Base-by-base conservation (phyloP, 371 early-diverging fungal genomes). In the Apophysomyces variabilis region DNA sequence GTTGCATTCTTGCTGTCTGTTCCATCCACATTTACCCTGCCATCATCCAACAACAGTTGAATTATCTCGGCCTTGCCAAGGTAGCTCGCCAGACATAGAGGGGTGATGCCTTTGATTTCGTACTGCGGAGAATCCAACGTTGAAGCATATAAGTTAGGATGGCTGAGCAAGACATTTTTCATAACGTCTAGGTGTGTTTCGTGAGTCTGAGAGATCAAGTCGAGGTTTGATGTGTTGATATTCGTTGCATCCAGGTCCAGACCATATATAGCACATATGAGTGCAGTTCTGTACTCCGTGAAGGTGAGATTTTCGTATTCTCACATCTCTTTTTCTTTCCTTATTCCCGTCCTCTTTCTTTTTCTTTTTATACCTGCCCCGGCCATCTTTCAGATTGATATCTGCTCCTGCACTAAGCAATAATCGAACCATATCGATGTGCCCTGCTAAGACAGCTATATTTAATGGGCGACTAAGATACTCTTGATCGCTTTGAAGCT, bases 31-130 rank as follows among this genome's bases (percentile, higher is more conserved):
- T 87, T 85, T 18, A 86, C 85, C 16, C 87, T 79, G 1, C 89
- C 90, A 45, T 83, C 86, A 57, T 88, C 89, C 56, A 92, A 66
- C 47, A 92, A 68, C 41, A 85, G 65, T 41, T 76, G 78, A 38
- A 90, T 88, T 11, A 90, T 77, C 18, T 87, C 85, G 5, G 82
- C 70, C 58, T 90, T 90, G 59, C 91, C 89, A 5, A 90, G 78
- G 61, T 92, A 92, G 58, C 90, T 88, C 11, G 89, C 89, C 36
- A 92, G 70, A 71, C 90, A 90, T n/a, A 92, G 80, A 13, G 90
- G 89, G 9, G 90, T 92, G 57, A 90, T 90, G 3, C 92, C 92
- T 58, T 83, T 81, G 66, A 83, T 83, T 66, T 87, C 89, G 56
- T 84, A 81, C 65, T 90, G 89, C 32, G 92, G 89, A 3, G 83